Evolutionary conservation across 1,284 basidiomycete species (phyloP).

Genomic region (Schizophyllum amplum): DNA sequence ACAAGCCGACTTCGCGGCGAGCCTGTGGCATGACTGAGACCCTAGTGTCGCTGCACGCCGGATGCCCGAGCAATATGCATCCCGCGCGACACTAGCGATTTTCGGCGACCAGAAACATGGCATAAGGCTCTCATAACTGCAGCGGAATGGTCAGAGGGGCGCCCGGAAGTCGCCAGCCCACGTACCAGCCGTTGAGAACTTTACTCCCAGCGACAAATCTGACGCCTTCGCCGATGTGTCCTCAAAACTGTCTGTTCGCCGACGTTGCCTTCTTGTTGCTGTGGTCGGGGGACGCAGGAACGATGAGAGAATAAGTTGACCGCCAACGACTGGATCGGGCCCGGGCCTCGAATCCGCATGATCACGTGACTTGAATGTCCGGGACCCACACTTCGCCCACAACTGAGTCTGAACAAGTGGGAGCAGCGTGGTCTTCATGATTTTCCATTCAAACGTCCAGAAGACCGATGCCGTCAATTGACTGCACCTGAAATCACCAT

Average conservation of each 20-base stretch:
- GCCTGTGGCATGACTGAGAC: not conserved
- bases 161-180: not conserved
- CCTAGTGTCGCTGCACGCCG: not conserved
- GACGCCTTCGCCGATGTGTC: not conserved
- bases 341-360: not conserved
- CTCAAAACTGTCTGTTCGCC: not conserved
- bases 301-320: not conserved
- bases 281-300: not conserved
- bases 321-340: not conserved
- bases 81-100: constrained; percentile 29
- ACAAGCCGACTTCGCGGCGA: not conserved
- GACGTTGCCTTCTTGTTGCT: not conserved
- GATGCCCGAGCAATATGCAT: not conserved
- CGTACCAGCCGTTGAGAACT: not conserved
- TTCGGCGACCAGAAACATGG: constrained; percentile 48
- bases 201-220: not conserved
- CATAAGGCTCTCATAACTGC: constrained; percentile 51
- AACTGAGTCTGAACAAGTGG: too few relatives aligned
- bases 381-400: not conserved
- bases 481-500: too few relatives aligned
- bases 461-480: too few relatives aligned
- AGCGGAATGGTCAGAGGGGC: not conserved
- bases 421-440: too few relatives aligned
- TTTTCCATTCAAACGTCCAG: too few relatives aligned
- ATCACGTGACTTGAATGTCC: not conserved